phyloP scores from a whole-genome alignment of 176 grass and related monocot species.

The Oryza glaberrima region DNA sequence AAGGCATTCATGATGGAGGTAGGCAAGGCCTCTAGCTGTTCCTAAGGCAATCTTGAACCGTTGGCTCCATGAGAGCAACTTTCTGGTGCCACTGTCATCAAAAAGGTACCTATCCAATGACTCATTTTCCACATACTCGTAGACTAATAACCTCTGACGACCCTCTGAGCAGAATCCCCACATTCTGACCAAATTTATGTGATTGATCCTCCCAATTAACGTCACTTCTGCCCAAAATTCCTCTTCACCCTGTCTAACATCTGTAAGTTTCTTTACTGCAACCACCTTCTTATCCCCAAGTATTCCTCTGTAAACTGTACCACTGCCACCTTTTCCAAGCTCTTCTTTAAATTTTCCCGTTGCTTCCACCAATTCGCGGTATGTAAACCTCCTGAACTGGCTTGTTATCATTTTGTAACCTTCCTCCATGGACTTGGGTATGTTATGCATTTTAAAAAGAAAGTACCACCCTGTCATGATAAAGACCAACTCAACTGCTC shows the following conservation, averaged over 20 bases:
- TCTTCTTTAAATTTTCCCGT: constrained; percentile 77
- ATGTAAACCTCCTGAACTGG: constrained; percentile 75
- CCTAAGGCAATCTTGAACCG: constrained; percentile 75
- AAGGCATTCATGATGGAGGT: constrained; percentile 86
- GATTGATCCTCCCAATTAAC: constrained; percentile 75
- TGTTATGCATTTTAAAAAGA: constrained; percentile 58
- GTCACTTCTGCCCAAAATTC: constrained; percentile 75
- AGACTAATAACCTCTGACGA: constrained; percentile 63
- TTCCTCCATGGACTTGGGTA: constrained; percentile 56
- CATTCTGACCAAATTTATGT: constrained; percentile 87
- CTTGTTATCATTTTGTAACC: constrained; percentile 76
- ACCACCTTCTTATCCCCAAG: constrained; percentile 64
- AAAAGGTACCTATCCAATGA: constrained; percentile 84
- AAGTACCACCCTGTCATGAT: constrained; percentile 71
- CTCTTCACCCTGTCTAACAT: constrained; percentile 72
- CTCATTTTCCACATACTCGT: constrained; percentile 71
- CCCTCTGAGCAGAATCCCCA: constrained; percentile 77
- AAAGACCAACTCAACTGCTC: constrained; percentile 57
- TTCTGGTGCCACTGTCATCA: constrained; percentile 18
- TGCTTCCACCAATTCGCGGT: constrained; percentile 63
- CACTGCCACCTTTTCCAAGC: constrained; percentile 63
- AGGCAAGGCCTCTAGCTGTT: constrained; percentile 70
- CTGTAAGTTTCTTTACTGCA: constrained; percentile 76
- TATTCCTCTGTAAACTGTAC: constrained; percentile 69
- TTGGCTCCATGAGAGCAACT: constrained; percentile 56